Conservation (phyloP, 805 yeast genomes). For the Ogataea pini region DNA sequence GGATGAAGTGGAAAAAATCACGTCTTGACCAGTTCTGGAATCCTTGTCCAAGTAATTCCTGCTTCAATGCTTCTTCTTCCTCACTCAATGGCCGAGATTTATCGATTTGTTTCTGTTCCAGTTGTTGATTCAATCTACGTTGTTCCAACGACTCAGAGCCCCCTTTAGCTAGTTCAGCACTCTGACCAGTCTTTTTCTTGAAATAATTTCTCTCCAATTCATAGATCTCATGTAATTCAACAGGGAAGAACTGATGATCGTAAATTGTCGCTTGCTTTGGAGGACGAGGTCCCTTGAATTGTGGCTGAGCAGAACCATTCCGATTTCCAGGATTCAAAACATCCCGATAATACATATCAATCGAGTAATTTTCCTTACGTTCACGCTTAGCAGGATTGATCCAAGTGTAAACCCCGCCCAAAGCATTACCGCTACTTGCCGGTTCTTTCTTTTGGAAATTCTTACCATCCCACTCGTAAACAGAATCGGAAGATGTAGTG, state of each 20-base stretch:
- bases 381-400: constrained; percentile 85
- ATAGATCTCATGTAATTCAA: constrained; percentile 70
- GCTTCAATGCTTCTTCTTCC: constrained; percentile 70
- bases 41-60: constrained; percentile 62
- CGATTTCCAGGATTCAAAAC: constrained; percentile 69
- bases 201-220: constrained; percentile 80
- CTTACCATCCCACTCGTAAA: constrained; percentile 88
- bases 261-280: constrained; percentile 82
- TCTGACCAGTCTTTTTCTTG: constrained; percentile 65
- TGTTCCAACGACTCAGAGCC: constrained; percentile 32
- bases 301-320: constrained; percentile 36
- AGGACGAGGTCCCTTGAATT: constrained; percentile 67
- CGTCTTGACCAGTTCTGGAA: constrained; percentile 82
- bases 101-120: constrained; percentile 72
- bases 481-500: constrained; percentile 54
- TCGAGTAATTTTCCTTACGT: constrained; percentile 79
- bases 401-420: constrained; percentile 58
- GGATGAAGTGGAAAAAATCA: constrained; percentile 82
- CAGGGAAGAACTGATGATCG: constrained; percentile 90
- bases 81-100: constrained; percentile 80
- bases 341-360: constrained; percentile 67
- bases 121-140: constrained; percentile 30
- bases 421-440: constrained; percentile 29
- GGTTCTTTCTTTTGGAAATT: constrained; percentile 68
- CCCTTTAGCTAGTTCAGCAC: constrained; percentile 63